Percentiles rank a stretch among this genome's conserved stretches.
Evolutionary conservation across 2,329 filamentous ascomycete genomes (phyloP).

Genomic region (Sporothrix inflata): DNA sequence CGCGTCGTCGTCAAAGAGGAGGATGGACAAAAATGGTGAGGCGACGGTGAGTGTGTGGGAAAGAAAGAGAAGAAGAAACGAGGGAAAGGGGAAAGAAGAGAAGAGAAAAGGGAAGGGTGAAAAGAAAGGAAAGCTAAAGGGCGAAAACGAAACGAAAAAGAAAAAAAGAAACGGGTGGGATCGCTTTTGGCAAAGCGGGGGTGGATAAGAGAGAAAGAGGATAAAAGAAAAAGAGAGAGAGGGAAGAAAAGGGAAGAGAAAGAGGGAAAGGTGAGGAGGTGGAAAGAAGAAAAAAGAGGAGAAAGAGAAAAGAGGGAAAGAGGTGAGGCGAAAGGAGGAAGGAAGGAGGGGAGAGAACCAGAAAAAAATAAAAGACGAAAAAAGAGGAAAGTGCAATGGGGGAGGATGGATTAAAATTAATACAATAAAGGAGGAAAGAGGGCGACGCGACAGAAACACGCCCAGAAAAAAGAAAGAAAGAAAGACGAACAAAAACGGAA

Average conservation of each 20-base stretch:
- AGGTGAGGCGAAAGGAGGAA: background rate
- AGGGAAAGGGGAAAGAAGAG: background rate
- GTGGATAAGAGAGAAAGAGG: constrained; percentile 19
- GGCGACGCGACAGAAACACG: constrained; percentile 9
- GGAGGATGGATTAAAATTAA: background rate
- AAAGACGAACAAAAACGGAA: background rate
- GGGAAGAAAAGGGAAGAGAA: background rate
- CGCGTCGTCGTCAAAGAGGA: constrained; percentile 16
- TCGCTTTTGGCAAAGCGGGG: constrained; percentile 23
- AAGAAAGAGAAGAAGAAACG: background rate
- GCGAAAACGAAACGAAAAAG: background rate
- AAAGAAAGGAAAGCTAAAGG: background rate
- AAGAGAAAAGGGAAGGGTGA: background rate
- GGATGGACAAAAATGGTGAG: background rate
- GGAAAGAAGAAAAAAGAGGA: background rate
- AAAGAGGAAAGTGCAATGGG: constrained; percentile 15
- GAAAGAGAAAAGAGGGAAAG: background rate
- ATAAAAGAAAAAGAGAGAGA: constrained; percentile 17
- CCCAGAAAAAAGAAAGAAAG: background rate
- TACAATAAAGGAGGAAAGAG: background rate
- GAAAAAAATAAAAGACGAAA: background rate
- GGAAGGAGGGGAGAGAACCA: background rate
- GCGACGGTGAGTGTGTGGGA: background rate
- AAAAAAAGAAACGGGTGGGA: constrained; percentile 18
- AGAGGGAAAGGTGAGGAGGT: background rate